Percentiles rank a stretch among this genome's conserved stretches.
phyloP scores from a whole-genome alignment of 1,284 basidiomycete species.

The Inonotus obliquus region DNA sequence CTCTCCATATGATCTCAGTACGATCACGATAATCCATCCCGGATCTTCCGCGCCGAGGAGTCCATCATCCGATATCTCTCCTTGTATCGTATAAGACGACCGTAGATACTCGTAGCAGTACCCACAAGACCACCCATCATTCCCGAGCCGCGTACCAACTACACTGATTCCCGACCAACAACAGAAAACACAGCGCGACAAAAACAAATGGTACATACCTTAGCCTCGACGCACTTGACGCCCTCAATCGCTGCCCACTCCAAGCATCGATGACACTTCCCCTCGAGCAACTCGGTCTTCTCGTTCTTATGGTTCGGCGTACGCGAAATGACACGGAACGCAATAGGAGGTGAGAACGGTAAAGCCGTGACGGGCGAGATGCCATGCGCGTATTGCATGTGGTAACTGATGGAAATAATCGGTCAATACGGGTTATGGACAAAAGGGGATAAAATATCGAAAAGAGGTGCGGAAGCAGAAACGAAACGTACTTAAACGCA shows the following conservation, averaged over 20 bases:
- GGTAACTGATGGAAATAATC: constrained; percentile 45
- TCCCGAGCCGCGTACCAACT: background rate
- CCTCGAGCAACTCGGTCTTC: constrained; percentile 54
- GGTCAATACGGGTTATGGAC: background rate
- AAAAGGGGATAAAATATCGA: background rate
- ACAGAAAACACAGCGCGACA: background rate
- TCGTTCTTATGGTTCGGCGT: constrained; percentile 51
- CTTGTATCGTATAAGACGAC: background rate
- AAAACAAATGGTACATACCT: constrained; percentile 39
- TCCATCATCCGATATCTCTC: background rate
- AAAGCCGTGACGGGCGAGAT: constrained; percentile 55
- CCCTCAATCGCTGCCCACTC: constrained; percentile 71
- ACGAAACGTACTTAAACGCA: constrained; percentile 67
- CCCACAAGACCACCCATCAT: background rate
- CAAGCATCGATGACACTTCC: constrained; percentile 68
- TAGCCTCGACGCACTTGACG: constrained; percentile 61
- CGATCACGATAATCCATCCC: background rate
- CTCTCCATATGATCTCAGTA: background rate
- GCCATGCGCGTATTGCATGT: constrained; percentile 76
- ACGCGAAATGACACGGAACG: constrained; percentile 49
- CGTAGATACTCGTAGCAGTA: background rate
- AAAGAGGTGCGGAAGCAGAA: background rate
- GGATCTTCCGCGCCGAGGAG: background rate
- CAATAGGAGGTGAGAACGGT: constrained; percentile 72
- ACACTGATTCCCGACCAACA: background rate